Evolutionary conservation across 345 rosid genomes (phyloP), one percentile per base, ranked within the genome.

Genomic region (Populus pruinosa): DNA sequence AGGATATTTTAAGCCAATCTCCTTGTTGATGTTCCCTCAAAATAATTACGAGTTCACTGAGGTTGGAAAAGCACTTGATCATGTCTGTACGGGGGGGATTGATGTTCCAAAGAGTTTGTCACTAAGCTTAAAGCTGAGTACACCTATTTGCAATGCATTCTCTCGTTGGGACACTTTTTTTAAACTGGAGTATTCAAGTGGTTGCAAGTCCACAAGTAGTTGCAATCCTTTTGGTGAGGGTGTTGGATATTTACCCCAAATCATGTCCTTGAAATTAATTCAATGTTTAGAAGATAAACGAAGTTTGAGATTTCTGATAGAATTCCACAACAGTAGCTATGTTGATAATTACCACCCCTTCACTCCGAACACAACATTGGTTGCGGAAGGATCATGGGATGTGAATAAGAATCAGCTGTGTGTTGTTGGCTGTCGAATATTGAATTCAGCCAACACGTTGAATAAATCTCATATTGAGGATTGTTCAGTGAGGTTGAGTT

Each of bases 331-430:
- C 50, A 49, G 36, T 44, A 39, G 55, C 67, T 20, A 66, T 66
- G 29, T 5, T 56, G 21, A 23, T 6, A 70, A 49, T 63, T 31
- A 76, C 53, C 1, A 2, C 11, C 38, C 69, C 35, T 83, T 85
- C 70, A 73, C 44, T 69, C 79, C 84, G 5, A 76, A 73, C 18
- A 78, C 75, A 70, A 39, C 81, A 6, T 74, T 83, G 55, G 70
- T 85, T 8, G 86, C 79, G 1, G 86, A 85, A 73, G 88, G 84
- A 76, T 69, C 77, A 20, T 83, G 86, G 88, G 80, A 83, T 55
- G 36, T 49, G 53, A 73, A 41, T 78, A 78, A 59, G 73, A 80
- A 76, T 43, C 70, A 27, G 73, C 44, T 85, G 13, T 78, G 72
- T 36, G 69, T 17, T 70, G 82, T 67, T 72, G 88, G 79, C 61